Conservation (phyloP, 805 yeast genomes). For the Yarrowia hollandica region DNA sequence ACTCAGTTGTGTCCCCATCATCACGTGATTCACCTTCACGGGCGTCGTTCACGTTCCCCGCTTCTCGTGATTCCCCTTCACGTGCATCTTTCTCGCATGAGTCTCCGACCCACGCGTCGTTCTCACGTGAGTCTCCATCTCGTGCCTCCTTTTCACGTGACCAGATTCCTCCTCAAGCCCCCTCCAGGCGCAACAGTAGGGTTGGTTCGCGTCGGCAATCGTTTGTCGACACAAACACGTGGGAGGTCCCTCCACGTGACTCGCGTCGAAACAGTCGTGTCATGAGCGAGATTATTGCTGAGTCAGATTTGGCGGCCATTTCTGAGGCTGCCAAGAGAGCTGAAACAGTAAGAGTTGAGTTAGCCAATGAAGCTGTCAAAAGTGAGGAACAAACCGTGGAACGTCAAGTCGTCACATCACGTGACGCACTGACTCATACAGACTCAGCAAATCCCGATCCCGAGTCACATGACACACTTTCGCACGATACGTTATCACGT, state of each 20-base stretch:
- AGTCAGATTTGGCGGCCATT: neutral
- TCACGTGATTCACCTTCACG: neutral
- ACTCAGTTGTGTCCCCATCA: neutral
- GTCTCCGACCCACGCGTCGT: neutral
- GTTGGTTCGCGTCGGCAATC: neutral
- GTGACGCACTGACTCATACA: no score
- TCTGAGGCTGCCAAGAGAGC: neutral
- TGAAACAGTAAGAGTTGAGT: neutral
- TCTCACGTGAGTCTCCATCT: neutral
- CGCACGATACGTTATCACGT: neutral
- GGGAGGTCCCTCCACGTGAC: conserved; percentile 8
- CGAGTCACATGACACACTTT: neutral
- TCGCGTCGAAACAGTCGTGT: neutral
- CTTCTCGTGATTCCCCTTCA: neutral
- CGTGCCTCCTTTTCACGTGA: neutral
- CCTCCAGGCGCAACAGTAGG: neutral
- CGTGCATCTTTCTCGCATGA: neutral
- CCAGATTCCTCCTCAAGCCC: neutral
- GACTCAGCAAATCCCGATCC: no score
- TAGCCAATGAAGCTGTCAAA: neutral
- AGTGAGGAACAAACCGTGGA: no score
- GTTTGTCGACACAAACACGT: neutral
- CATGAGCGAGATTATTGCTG: neutral
- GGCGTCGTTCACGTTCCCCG: neutral
- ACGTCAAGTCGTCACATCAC: no score